Conservation (phyloP, 164 flowering plant species). For the Malania oleifera region DNA sequence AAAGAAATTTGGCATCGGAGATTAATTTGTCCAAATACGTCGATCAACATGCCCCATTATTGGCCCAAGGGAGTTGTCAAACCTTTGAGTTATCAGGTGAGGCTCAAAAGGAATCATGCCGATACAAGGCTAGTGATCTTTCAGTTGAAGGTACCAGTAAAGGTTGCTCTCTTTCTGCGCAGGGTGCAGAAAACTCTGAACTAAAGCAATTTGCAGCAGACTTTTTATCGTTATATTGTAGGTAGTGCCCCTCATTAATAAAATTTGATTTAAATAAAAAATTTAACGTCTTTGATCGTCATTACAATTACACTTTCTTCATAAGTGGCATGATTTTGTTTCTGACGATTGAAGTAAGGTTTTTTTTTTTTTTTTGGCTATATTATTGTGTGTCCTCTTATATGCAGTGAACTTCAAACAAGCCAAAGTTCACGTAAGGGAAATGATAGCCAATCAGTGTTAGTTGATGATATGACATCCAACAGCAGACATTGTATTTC, state of each 20-base stretch:
- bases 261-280: too few species aligned
- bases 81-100: constrained; percentile 11
- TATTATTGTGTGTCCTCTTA: neutral
- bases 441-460: constrained; percentile 38
- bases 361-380: neutral
- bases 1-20: constrained; percentile 48
- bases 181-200: constrained; percentile 36
- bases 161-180: constrained; percentile 12
- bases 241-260: constrained; percentile 33
- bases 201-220: constrained; percentile 55
- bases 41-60: constrained; percentile 7
- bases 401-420: constrained; percentile 46
- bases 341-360: neutral
- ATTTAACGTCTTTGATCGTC: too few species aligned
- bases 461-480: constrained; percentile 26
- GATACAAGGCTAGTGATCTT: constrained; percentile 8
- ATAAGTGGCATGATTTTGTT: neutral
- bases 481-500: constrained; percentile 38
- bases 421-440: constrained; percentile 38
- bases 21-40: constrained; percentile 21
- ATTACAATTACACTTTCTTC: too few species aligned
- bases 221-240: constrained; percentile 69
- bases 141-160: constrained; percentile 9
- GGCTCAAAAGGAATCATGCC: constrained; percentile 11
- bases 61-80: constrained; percentile 10